phyloP scores from a whole-genome alignment of 148 eudicot genomes.

The Persicaria tinctoria region DNA sequence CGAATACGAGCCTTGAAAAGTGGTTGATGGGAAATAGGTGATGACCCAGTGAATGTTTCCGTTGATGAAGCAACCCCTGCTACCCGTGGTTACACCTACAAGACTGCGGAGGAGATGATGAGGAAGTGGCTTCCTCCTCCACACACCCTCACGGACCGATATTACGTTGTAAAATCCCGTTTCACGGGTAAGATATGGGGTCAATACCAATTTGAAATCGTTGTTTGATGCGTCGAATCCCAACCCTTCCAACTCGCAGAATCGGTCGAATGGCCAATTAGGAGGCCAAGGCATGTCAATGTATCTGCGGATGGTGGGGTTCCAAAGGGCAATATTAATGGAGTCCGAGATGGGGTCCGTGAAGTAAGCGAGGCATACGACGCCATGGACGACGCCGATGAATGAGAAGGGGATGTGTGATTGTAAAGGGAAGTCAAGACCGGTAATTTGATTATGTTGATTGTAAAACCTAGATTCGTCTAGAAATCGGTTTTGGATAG shows the following conservation, averaged over 20 bases:
- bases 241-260: not conserved
- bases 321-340: not conserved
- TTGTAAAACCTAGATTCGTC: too few relatives aligned
- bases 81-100: too few relatives aligned
- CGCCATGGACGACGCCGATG: not conserved
- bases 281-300: not conserved
- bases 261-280: not conserved
- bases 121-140: not conserved
- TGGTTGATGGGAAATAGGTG: too few relatives aligned
- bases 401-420: not conserved
- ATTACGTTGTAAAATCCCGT: not conserved
- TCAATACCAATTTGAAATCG: not conserved
- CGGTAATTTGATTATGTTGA: not conserved
- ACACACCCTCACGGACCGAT: not conserved
- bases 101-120: not conserved
- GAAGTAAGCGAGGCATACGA: not conserved
- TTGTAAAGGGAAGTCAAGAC: not conserved
- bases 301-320: not conserved
- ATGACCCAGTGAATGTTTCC: not conserved
- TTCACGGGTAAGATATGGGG: not conserved
- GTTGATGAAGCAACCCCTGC: not conserved
- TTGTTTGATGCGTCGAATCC: not conserved
- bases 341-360: too few relatives aligned
- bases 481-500: too few relatives aligned
- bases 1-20: too few relatives aligned